Base-by-base conservation (phyloP, 768 basidiomycete species). In the Cyclocybe aegerita region DNA sequence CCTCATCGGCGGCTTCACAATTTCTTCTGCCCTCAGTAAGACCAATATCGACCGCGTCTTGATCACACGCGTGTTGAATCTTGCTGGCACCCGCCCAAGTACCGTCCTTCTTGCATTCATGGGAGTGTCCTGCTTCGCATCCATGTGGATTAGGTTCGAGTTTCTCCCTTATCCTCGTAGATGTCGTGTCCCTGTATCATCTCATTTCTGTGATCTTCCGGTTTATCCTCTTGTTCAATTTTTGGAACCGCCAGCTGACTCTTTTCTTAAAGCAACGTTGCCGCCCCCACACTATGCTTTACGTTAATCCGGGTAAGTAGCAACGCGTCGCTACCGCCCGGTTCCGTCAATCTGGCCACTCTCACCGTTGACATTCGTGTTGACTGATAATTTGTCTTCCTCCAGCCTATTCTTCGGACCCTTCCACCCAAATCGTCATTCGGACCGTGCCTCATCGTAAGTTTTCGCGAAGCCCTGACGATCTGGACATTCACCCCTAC, bases 261-360 rank as follows among this genome's bases (percentile, higher is more conserved):
- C 52, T 40, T 38, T 44, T 53, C 46, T 33, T 48, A 39, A 46
- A 90, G 92, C 69, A 98, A 99, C 64, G 97, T 99, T 14, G 96
- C 97, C 3, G 97, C 97, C 12, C 95, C 96, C 8, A 97, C 96
- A 2, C 77, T 98, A 9, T 98, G 97, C 73, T 98, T 97, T 66
- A 91, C 94, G 14, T 76, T 99, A 51, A 95, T 98, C 65, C 87
- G 88, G 65, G 93, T 95, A 69, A 51, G 83, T 75, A 38, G 11
- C 39, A n/a, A 32, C 39, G 17, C 43, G 37, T 12, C n/a, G 9
- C 39, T 17, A 31, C 41, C n/a, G 12, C 30, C 11, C 11, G 9
- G 35, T 38, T 40, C 53, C 43, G 37, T 53, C 39, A 36, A 34
- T 10, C 29, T 49, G 35, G n/a, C 48, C 17, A 35, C 39, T 34